Evolutionary conservation across 2,329 filamentous ascomycete genomes (phyloP).

Genomic region (Trichoderma pleuroti): DNA sequence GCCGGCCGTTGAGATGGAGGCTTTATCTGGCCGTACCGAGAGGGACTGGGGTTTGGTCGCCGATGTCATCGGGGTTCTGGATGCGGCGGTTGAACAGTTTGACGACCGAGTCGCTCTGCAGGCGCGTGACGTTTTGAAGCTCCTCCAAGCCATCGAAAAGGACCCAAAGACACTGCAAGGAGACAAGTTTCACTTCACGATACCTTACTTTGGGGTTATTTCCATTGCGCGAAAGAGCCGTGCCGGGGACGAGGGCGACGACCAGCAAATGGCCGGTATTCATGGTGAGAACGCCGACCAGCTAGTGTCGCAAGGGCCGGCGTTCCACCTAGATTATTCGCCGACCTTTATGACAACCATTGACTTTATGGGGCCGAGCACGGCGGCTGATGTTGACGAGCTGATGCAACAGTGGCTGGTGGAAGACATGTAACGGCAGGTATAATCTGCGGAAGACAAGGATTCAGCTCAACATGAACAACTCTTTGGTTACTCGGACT

Average conservation of each 20-base stretch:
- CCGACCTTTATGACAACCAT: constrained; percentile 8
- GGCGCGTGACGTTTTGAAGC: constrained; percentile 2
- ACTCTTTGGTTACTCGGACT: background rate
- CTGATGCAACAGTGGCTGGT: constrained; percentile 10
- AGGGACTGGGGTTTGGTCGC: constrained; percentile 4
- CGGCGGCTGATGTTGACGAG: constrained; percentile 2
- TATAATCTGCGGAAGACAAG: too few species aligned
- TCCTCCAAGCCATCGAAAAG: constrained; percentile 5
- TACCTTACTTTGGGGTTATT: constrained; percentile 4
- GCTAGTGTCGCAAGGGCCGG: background rate
- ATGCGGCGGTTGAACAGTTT: constrained; percentile 1
- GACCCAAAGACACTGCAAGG: background rate
- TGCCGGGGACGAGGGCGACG: background rate
- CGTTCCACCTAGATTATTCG: background rate
- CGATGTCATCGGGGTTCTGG: background rate
- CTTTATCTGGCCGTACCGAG: background rate
- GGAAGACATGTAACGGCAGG: background rate
- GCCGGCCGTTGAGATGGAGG: background rate
- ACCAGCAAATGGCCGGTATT: background rate
- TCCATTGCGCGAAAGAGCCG: constrained; percentile 1
- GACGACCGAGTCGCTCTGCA: constrained; percentile 8
- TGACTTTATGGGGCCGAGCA: constrained; percentile 5
- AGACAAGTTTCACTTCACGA: constrained; percentile 10
- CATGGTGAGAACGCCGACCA: too few species aligned
- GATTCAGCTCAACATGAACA: background rate